A percentile compares a stretch with the other conserved stretches of the same genome.
phyloP scores from a whole-genome alignment of 345 rosid genomes.

The Aurinia saxatilis region DNA sequence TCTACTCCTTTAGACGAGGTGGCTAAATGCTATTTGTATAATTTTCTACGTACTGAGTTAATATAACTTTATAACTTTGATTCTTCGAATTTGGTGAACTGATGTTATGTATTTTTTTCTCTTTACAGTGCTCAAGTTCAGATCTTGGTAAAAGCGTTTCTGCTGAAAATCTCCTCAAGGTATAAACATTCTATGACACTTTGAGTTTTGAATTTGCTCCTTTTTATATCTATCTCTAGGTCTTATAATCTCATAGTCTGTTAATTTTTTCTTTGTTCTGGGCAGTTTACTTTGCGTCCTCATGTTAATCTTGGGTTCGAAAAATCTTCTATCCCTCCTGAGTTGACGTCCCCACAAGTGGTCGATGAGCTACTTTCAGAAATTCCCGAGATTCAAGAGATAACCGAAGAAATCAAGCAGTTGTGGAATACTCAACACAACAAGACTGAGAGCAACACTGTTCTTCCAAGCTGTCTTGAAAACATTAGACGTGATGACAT shows the following conservation, averaged over 20 bases:
- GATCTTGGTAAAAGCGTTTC: constrained; percentile 34
- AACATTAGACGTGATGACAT: constrained; percentile 68
- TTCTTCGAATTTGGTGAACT: neutral
- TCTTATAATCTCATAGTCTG: neutral
- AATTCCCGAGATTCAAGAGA: constrained; percentile 66
- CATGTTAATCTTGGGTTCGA: constrained; percentile 69
- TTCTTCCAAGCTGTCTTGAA: constrained; percentile 65
- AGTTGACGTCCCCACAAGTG: constrained; percentile 36
- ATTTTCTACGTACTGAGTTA: neutral
- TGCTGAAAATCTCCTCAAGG: constrained; percentile 98
- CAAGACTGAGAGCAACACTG: constrained; percentile 40
- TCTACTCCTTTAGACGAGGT: constrained; percentile 40
- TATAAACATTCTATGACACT: constrained; percentile 10
- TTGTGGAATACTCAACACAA: constrained; percentile 43
- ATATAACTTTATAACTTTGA: neutral
- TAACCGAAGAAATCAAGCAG: constrained; percentile 42
- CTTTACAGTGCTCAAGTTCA: constrained; percentile 36
- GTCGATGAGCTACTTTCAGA: constrained; percentile 57
- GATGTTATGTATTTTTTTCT: constrained; percentile 7
- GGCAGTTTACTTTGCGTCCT: constrained; percentile 91
- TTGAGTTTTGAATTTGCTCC: neutral
- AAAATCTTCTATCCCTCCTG: constrained; percentile 58
- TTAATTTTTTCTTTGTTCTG: neutral
- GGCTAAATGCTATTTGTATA: constrained; percentile 20
- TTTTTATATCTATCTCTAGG: neutral